phyloP scores from a whole-genome alignment of 768 basidiomycete species.

The Rhodosporidiobolus sp. region DNA sequence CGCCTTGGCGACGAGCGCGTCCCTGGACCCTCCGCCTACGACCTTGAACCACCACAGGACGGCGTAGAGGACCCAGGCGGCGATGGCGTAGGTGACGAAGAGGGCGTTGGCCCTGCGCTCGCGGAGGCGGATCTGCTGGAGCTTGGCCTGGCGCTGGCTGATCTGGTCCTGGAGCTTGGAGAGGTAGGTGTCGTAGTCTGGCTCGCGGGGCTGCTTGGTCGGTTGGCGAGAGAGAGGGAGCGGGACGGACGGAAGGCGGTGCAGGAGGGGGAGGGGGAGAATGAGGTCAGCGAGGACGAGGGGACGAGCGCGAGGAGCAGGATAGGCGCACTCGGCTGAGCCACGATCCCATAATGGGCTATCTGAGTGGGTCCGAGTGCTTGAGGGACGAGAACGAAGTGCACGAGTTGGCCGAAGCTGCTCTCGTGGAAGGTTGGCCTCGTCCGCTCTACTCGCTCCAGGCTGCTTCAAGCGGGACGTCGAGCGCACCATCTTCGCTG shows the following conservation, averaged over 20 bases:
- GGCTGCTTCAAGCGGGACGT: no score
- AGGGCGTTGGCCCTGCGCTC: conserved; percentile 74
- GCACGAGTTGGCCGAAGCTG: no score
- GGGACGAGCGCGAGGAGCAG: background rate
- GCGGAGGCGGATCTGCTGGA: conserved; percentile 64
- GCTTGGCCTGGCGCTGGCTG: conserved; percentile 23
- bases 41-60: conserved; percentile 45
- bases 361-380: no score
- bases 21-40: conserved; percentile 29
- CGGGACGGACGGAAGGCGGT: background rate
- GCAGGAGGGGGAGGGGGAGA: background rate
- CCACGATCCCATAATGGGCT: background rate
- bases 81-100: conserved; percentile 73
- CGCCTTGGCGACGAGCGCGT: conserved; percentile 50
- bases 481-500: no score
- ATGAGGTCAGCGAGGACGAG: background rate
- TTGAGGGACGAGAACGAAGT: no score
- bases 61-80: conserved; percentile 59
- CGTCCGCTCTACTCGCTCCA: no score
- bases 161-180: conserved; percentile 22
- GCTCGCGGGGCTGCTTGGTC: conserved; percentile 19
- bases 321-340: conserved; percentile 3
- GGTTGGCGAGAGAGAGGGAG: background rate
- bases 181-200: conserved; percentile 36
- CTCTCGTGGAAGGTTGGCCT: no score